Base-by-base conservation (phyloP, 768 basidiomycete genomes). In the Dioszegia hungarica region DNA sequence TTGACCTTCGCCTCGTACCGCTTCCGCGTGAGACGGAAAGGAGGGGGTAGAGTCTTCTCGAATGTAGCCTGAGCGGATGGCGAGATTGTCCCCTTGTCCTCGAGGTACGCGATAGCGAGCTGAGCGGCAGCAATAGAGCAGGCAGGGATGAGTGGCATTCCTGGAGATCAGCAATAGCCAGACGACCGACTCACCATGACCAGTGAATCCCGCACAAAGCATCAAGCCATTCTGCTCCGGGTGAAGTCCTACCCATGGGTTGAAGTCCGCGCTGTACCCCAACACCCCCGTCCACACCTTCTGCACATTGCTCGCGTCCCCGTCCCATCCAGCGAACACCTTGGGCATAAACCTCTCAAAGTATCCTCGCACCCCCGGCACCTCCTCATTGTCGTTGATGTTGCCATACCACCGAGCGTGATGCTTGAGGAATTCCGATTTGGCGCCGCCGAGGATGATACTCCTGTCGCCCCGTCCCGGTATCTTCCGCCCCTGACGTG, bases 381-480 rank as follows among this genome's bases (percentile, higher is more conserved):
- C 61, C 45, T 61, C 45, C 54, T 61, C 54, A 53, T 68, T 33
- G 34, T 68, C 67, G 22, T 59, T 14, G 12, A 51, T 61, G 51
- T 61, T 63, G 56, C 63, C 31, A 46, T 68, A 68, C 67, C 67
- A 68, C 33, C 49, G 38, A 3, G 50, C 27, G 19, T 56, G 37
- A 25, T 62, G 53, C 10, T 54, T 50, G 14, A 61, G 46, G 38
- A 52, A 68, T 15, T 25, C n/a, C 2, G 53, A 41, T 44, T 68
- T 68, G 36, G 67, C 64, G 25, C 67, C 67, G 19, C 67, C 67
- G 28, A 68, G 58, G 29, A 68, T 68, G 37, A 63, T 51, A 24
- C 61, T 62, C n/a, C 28, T 25, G 53, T 68, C 64, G 17, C 67
- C 64, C 9, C 38, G 14, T 5, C 67, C 67, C 2, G 66, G 59